phyloP scores from a whole-genome alignment of 345 rosid genomes.

The Citrus hindsii region DNA sequence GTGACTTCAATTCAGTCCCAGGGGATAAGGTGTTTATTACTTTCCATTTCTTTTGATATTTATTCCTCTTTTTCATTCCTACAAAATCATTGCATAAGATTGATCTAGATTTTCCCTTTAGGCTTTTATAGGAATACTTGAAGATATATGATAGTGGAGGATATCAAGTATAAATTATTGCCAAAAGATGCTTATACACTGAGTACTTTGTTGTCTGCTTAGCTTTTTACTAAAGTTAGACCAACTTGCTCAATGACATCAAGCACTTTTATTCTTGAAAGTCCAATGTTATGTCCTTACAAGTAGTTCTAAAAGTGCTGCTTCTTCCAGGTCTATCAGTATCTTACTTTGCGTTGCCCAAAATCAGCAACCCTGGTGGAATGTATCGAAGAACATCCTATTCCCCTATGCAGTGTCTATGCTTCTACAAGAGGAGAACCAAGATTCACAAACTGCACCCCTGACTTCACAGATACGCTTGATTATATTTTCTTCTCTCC shows the following conservation, averaged over 20 bases:
- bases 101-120: neutral
- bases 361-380: conserved; percentile 21
- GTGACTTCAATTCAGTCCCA: conserved; percentile 95
- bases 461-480: conserved; percentile 71
- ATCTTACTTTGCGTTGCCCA: conserved; percentile 57
- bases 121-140: neutral
- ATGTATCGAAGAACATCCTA: conserved; percentile 50
- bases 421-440: conserved; percentile 76
- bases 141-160: neutral
- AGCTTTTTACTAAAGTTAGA: neutral
- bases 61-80: neutral
- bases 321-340: conserved; percentile 69
- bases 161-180: neutral
- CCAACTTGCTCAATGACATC: neutral
- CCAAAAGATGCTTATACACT: neutral
- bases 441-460: conserved; percentile 85
- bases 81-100: too few relatives aligned
- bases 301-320: neutral
- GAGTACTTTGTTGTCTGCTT: neutral
- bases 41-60: neutral
- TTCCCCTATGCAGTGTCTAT: conserved; percentile 67
- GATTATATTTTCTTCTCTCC: conserved; percentile 85
- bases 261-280: neutral
- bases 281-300: neutral
- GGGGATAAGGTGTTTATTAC: conserved; percentile 58